Evolutionary conservation across 1,139 yeast species (phyloP).

Genomic region (Pichia sp.): DNA sequence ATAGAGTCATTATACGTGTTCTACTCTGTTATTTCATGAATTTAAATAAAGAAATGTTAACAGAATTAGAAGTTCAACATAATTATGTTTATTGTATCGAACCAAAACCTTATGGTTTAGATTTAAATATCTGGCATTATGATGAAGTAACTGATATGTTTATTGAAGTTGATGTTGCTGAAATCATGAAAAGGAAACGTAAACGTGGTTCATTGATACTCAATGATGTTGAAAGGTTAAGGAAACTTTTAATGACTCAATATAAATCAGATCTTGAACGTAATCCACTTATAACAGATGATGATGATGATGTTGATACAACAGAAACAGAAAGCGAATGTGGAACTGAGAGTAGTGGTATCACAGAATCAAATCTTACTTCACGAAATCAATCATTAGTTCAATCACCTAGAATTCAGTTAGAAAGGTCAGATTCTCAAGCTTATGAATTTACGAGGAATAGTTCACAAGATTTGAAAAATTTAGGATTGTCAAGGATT

Average conservation of each 20-base stretch:
- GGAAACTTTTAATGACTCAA: constrained; percentile 12
- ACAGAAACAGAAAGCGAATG: constrained; percentile 21
- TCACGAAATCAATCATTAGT: neutral
- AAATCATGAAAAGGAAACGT: constrained; percentile 27
- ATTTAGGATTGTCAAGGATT: constrained; percentile 4
- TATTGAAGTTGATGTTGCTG: constrained; percentile 30
- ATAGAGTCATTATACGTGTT: constrained; percentile 29
- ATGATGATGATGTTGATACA: constrained; percentile 10
- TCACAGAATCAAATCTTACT: constrained; percentile 15
- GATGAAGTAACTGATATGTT: constrained; percentile 28
- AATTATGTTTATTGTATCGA: constrained; percentile 29
- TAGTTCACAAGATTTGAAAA: constrained; percentile 8
- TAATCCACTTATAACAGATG: constrained; percentile 42
- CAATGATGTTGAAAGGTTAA: constrained; percentile 15
- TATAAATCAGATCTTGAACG: constrained; percentile 38
- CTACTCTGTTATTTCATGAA: constrained; percentile 31
- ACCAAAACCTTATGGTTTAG: constrained; percentile 32
- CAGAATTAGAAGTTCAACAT: constrained; percentile 30
- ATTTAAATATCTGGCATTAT: constrained; percentile 29
- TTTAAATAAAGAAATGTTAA: constrained; percentile 28
- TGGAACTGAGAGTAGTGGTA: constrained; percentile 32
- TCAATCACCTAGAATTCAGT: constrained; percentile 10
- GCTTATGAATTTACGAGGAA: constrained; percentile 23
- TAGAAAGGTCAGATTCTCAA: constrained; percentile 26
- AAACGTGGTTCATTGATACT: constrained; percentile 21